A percentile compares a stretch with the other conserved stretches of the same genome.
These are phyloP conservation scores for Proliferodiscus dingleyae DNA, from an alignment of 2,329 filamentous ascomycete genomes.

Conservation along the genomic window DNA sequence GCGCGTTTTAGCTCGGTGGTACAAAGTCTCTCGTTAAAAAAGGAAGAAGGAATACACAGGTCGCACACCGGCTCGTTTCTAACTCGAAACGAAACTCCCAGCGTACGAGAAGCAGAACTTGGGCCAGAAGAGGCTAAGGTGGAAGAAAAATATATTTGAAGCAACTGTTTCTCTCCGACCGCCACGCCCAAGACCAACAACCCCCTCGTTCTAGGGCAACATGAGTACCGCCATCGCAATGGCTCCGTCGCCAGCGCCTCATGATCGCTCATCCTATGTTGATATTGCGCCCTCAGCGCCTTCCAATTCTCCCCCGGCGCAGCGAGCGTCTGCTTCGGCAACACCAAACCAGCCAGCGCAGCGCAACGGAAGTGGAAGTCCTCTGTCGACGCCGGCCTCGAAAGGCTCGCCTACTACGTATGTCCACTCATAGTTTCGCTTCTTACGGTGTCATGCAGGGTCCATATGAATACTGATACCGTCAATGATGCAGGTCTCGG, in stretches of 20 bases:
- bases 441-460: constrained; percentile 9
- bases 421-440: constrained; percentile 31
- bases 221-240: constrained; percentile 67
- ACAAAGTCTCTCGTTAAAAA: constrained; percentile 26
- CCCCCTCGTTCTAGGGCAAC: constrained; percentile 31
- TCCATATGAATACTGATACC: constrained; percentile 16
- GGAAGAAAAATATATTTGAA: constrained; percentile 8
- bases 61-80: constrained; percentile 17
- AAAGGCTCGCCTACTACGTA: constrained; percentile 60
- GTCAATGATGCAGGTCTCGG: constrained; percentile 41
- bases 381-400: constrained; percentile 39
- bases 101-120: constrained; percentile 6
- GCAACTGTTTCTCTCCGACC: background rate
- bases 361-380: constrained; percentile 51
- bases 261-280: constrained; percentile 56
- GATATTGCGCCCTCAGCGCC: constrained; percentile 39
- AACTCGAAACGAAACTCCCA: constrained; percentile 8
- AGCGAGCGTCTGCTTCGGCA: constrained; percentile 31
- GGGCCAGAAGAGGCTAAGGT: constrained; percentile 3
- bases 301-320: constrained; percentile 27
- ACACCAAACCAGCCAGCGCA: constrained; percentile 42
- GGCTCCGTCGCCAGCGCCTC: constrained; percentile 63
- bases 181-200: background rate
- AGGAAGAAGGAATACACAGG: constrained; percentile 22
- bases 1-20: constrained; percentile 26